Evolutionary conservation across 768 basidiomycete species (phyloP).

Genomic region (Lyophyllum semitale): DNA sequence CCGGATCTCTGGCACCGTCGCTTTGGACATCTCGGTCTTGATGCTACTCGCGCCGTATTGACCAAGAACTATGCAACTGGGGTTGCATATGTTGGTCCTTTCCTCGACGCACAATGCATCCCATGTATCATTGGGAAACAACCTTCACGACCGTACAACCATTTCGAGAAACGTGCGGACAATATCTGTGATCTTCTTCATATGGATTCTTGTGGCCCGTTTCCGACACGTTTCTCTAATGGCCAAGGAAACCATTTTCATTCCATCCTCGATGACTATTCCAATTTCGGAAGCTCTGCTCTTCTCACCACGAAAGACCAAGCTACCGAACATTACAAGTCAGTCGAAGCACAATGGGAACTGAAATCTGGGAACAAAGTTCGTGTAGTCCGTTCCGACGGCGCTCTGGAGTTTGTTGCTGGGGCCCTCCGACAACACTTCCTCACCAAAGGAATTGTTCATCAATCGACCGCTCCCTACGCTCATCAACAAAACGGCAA

Average conservation of each 20-base stretch:
- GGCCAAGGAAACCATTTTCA: slow-evolving; percentile 6
- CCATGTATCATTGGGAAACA: slow-evolving; percentile 27
- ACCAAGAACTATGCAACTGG: slow-evolving; percentile 19
- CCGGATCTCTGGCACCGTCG: slow-evolving; percentile 25
- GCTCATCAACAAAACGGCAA: slow-evolving; percentile 34
- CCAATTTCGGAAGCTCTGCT: slow-evolving; percentile 15
- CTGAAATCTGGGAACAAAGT: slow-evolving; percentile 6
- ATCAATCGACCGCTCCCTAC: slow-evolving; percentile 26
- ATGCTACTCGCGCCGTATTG: slow-evolving; percentile 17
- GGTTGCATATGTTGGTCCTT: slow-evolving; percentile 5
- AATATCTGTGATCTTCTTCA: slow-evolving; percentile 24
- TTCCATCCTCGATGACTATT: slow-evolving; percentile 18
- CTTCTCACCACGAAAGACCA: slow-evolving; percentile 5
- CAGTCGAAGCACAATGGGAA: slow-evolving; percentile 1
- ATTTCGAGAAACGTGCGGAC: slow-evolving; percentile 1
- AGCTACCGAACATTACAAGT: slow-evolving; percentile 1
- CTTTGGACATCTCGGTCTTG: slow-evolving; percentile 24
- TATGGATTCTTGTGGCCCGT: slow-evolving; percentile 28
- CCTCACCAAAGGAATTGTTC: slow-evolving; percentile 16
- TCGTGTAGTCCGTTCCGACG: slow-evolving; percentile 15
- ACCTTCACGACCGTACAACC: slow-evolving; percentile 15
- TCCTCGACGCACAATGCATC: slow-evolving; percentile 12
- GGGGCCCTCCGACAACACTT: slow-evolving; percentile 1
- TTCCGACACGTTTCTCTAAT: slow-evolving; percentile 13
- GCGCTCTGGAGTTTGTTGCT: slow-evolving; percentile 17